phyloP scores from a whole-genome alignment of 495 filamentous ascomycete species.

The Lasiosphaeriaceae sp. region DNA sequence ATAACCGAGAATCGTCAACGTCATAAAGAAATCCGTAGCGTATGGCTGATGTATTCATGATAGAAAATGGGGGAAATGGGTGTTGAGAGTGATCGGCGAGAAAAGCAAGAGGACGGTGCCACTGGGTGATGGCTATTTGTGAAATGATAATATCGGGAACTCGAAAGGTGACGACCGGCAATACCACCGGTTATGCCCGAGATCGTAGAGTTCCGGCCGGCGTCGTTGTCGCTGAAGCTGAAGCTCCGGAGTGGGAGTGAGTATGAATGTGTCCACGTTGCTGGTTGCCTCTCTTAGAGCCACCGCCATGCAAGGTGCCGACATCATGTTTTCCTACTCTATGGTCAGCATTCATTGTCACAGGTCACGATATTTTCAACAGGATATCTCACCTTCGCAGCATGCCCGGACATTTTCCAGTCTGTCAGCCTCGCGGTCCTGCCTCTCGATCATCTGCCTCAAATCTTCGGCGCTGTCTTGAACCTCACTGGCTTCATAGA shows the following conservation, averaged over 20 bases:
- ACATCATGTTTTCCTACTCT: constrained; percentile 71
- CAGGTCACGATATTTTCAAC: background rate
- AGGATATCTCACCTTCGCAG: constrained; percentile 76
- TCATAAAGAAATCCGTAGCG: constrained; percentile 29
- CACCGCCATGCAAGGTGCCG: constrained; percentile 46
- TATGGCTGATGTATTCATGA: constrained; percentile 26
- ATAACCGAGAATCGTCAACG: constrained; percentile 24
- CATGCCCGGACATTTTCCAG: constrained; percentile 95
- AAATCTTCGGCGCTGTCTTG: constrained; percentile 79
- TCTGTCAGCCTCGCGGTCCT: constrained; percentile 68
- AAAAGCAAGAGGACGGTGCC: constrained; percentile 20
- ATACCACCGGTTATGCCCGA: constrained; percentile 21
- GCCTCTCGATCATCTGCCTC: constrained; percentile 65
- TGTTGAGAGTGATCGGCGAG: constrained; percentile 38
- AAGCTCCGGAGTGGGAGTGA: constrained; percentile 33
- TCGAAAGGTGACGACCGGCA: constrained; percentile 7
- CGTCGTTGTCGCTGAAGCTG: constrained; percentile 35
- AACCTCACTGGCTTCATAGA: constrained; percentile 67
- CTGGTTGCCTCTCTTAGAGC: constrained; percentile 36
- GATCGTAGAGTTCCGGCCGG: constrained; percentile 28
- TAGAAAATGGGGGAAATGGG: constrained; percentile 28
- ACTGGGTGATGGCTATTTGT: constrained; percentile 8
- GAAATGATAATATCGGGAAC: constrained; percentile 18
- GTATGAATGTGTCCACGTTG: constrained; percentile 21
- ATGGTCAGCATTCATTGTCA: constrained; percentile 18